Percentiles rank a stretch among this genome's conserved stretches.
These are phyloP conservation scores for Kitagawia praeruptora DNA, from an alignment of 129 eudicot species.

Conservation along the genomic window DNA sequence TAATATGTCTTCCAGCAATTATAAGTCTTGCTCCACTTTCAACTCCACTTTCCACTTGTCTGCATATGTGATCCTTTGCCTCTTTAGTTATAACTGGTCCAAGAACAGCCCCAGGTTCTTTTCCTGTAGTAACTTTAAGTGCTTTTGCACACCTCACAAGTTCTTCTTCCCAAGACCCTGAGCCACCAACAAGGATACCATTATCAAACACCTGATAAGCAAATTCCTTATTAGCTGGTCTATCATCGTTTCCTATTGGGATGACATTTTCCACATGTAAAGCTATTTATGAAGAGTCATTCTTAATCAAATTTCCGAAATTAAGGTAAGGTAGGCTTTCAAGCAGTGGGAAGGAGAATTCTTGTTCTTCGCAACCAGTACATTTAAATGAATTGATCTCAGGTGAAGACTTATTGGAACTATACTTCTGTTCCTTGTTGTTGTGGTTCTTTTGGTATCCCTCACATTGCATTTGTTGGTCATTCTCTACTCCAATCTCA, in stretches of 20 bases:
- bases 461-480: no score
- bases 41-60: slow-evolving; percentile 30
- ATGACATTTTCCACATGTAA: not conserved
- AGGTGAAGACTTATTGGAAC: not conserved
- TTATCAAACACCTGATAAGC: no score
- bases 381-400: not conserved
- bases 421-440: not conserved
- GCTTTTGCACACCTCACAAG: slow-evolving; percentile 30
- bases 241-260: slow-evolving; percentile 2
- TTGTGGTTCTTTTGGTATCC: no score
- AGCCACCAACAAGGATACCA: slow-evolving; percentile 29
- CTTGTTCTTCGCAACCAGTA: not conserved
- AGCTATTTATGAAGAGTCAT: not conserved
- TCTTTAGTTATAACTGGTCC: slow-evolving; percentile 38
- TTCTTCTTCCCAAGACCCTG: slow-evolving; percentile 29
- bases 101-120: slow-evolving; percentile 28
- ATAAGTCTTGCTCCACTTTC: slow-evolving; percentile 47
- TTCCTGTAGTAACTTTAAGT: slow-evolving; percentile 36
- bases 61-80: slow-evolving; percentile 43
- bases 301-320: not conserved
- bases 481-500: no score
- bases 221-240: not conserved
- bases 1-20: slow-evolving; percentile 49
- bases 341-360: slow-evolving; percentile 5
- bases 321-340: not conserved